Conservation (phyloP, 2,329 filamentous ascomycete genomes). For the Colletotrichum euphorbiae region DNA sequence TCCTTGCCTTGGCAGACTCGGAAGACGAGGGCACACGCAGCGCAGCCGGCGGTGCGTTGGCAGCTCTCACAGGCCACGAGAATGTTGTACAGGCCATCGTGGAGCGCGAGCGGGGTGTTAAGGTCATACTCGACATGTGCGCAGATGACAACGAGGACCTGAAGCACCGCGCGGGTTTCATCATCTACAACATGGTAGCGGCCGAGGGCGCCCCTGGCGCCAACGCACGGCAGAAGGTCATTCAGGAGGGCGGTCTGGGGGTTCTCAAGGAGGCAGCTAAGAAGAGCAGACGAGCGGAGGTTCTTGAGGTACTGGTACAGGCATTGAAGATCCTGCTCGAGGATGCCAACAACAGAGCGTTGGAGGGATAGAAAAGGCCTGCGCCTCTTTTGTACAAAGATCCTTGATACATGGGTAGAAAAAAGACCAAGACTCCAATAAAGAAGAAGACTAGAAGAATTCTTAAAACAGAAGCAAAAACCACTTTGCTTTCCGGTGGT, state of each 20-base stretch:
- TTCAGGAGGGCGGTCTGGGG: constrained; percentile 72
- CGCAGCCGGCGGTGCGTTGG: constrained; percentile 89
- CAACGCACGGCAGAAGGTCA: constrained; percentile 69
- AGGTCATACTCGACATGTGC: constrained; percentile 84
- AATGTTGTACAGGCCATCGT: constrained; percentile 78
- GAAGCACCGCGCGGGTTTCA: constrained; percentile 79
- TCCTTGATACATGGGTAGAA: constrained; percentile 27
- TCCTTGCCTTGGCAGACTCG: constrained; percentile 88
- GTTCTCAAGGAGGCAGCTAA: constrained; percentile 76
- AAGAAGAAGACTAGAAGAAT: constrained; percentile 14
- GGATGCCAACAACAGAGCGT: constrained; percentile 40
- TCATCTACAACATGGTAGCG: constrained; percentile 77
- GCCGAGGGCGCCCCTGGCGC: constrained; percentile 74
- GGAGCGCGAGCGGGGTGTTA: constrained; percentile 76
- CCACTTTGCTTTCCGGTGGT: background rate
- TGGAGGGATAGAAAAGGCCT: constrained; percentile 20
- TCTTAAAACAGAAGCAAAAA: background rate
- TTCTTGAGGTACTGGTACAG: constrained; percentile 78
- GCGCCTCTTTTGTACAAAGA: constrained; percentile 17
- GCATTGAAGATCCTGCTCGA: constrained; percentile 76
- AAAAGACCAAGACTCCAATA: constrained; percentile 3
- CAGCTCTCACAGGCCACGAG: constrained; percentile 84
- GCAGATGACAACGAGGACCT: constrained; percentile 77
- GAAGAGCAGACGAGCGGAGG: constrained; percentile 74
- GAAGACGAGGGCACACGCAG: constrained; percentile 83